These are phyloP conservation scores for Cyberlindnera maclurae DNA, from an alignment of 805 yeast species.

Conservation along the genomic window DNA sequence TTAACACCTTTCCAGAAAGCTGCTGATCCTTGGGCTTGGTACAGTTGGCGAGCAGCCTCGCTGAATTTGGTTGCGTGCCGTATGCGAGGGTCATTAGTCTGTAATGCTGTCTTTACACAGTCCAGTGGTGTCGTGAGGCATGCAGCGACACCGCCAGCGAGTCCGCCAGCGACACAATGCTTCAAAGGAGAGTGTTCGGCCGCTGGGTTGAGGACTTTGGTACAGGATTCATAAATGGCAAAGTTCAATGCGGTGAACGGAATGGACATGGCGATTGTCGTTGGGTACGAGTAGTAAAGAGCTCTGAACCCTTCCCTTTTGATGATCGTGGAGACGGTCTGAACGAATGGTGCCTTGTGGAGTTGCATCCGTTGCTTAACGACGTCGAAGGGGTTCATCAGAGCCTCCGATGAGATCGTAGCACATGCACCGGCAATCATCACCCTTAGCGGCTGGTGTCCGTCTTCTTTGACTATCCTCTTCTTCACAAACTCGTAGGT, in stretches of 20 bases:
- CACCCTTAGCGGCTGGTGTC: slow-evolving; percentile 75
- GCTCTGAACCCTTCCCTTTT: slow-evolving; percentile 62
- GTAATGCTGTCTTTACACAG: slow-evolving; percentile 85
- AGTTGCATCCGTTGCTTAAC: slow-evolving; percentile 92
- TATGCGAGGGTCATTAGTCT: slow-evolving; percentile 47
- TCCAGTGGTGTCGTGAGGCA: slow-evolving; percentile 93
- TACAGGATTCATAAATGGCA: slow-evolving; percentile 79
- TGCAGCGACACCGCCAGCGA: slow-evolving; percentile 93
- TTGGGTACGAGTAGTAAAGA: slow-evolving; percentile 88
- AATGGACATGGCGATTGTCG: slow-evolving; percentile 86
- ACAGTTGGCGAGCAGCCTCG: slow-evolving; percentile 66
- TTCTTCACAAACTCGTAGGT: slow-evolving; percentile 72
- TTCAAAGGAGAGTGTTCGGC: slow-evolving; percentile 80
- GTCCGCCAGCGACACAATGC: slow-evolving; percentile 88
- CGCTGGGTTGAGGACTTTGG: slow-evolving; percentile 69
- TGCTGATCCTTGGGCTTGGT: slow-evolving; percentile 44
- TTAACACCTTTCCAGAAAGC: slow-evolving; percentile 81
- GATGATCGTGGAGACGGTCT: slow-evolving; percentile 13
- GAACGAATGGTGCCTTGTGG: slow-evolving; percentile 5
- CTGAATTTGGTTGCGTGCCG: slow-evolving; percentile 55
- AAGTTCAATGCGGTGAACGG: slow-evolving; percentile 95
- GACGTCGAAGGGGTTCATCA: slow-evolving; percentile 97
- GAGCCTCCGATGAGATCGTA: slow-evolving; percentile 82
- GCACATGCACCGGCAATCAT: slow-evolving; percentile 91
- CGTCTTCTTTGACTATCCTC: slow-evolving; percentile 25